Evolutionary conservation across 2,329 filamentous ascomycete species (phyloP).

Genomic region (Alternaria arbusti): DNA sequence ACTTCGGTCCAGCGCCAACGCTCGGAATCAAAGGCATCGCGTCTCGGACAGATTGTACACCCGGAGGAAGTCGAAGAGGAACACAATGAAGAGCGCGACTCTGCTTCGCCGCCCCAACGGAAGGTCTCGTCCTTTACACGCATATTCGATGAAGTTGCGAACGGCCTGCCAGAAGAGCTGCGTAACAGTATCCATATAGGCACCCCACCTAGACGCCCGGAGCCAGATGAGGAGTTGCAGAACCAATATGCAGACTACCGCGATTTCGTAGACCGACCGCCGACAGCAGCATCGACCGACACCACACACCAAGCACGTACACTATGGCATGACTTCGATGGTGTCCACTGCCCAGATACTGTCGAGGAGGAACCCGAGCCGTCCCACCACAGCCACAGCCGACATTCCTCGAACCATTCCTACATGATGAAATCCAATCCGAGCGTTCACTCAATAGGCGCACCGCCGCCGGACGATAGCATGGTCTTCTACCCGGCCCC

Average conservation of each 20-base stretch:
- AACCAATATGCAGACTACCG: slow-evolving; percentile 20
- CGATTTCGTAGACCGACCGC: slow-evolving; percentile 53
- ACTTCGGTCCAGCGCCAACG: slow-evolving; percentile 45
- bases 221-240: slow-evolving; percentile 9
- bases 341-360: slow-evolving; percentile 71
- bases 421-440: slow-evolving; percentile 55
- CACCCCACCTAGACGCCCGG: slow-evolving; percentile 10
- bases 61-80: slow-evolving; percentile 34
- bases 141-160: slow-evolving; percentile 46
- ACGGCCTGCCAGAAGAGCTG: slow-evolving; percentile 42
- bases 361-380: slow-evolving; percentile 38
- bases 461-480: slow-evolving; percentile 69
- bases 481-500: slow-evolving; percentile 97
- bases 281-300: slow-evolving; percentile 62
- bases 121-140: slow-evolving; percentile 46
- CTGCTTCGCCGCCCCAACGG: slow-evolving; percentile 22
- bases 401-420: slow-evolving; percentile 33
- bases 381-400: slow-evolving; percentile 29
- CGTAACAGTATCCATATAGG: slow-evolving; percentile 26
- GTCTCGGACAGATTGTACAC: slow-evolving; percentile 52
- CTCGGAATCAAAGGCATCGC: slow-evolving; percentile 50
- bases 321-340: slow-evolving; percentile 82
- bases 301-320: slow-evolving; percentile 70
- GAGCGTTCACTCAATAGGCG: slow-evolving; percentile 26
- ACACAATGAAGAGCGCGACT: slow-evolving; percentile 1